These are phyloP conservation scores for Chamaecrista fasciculata DNA, from an alignment of 306 rosid genomes.

Conservation along the genomic window DNA sequence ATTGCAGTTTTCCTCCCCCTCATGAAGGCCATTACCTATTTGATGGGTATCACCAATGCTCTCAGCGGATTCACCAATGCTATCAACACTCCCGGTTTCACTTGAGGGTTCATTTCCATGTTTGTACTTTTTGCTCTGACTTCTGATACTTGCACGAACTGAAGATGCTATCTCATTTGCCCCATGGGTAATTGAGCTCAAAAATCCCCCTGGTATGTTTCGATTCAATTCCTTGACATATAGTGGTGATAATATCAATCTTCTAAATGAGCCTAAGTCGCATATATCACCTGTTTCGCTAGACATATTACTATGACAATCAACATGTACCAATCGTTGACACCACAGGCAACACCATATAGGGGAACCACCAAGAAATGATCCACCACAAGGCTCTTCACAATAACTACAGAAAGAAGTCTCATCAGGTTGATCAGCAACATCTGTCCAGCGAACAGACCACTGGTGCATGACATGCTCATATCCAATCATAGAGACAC, in stretches of 20 bases:
- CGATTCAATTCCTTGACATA: conserved; percentile 65
- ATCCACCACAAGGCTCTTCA: conserved; percentile 92
- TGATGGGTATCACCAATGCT: conserved; percentile 62
- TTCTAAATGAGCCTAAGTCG: conserved; percentile 84
- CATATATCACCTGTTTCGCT: conserved; percentile 90
- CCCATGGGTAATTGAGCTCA: conserved; percentile 93
- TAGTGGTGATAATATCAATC: conserved; percentile 84
- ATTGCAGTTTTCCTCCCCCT: conserved; percentile 51
- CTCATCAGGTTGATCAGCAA: conserved; percentile 84
- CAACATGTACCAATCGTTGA: conserved; percentile 90
- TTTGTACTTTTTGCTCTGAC: conserved; percentile 79
- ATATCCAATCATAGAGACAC: conserved; percentile 83
- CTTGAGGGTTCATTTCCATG: conserved; percentile 54
- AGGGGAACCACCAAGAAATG: conserved; percentile 97
- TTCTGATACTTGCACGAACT: conserved; percentile 87
- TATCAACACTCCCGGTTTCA: conserved; percentile 65
- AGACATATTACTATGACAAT: conserved; percentile 79
- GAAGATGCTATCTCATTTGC: conserved; percentile 97
- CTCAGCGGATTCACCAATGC: conserved; percentile 67
- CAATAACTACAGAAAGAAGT: conserved; percentile 81
- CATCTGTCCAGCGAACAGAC: conserved; percentile 97
- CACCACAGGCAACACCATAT: conserved; percentile 99
- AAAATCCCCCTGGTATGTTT: conserved; percentile 60
- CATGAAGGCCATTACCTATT: conserved; percentile 59
- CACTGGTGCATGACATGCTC: conserved; percentile 86